These are phyloP conservation scores for Salix brachista DNA, from an alignment of 345 rosid species.

Conservation along the genomic window DNA sequence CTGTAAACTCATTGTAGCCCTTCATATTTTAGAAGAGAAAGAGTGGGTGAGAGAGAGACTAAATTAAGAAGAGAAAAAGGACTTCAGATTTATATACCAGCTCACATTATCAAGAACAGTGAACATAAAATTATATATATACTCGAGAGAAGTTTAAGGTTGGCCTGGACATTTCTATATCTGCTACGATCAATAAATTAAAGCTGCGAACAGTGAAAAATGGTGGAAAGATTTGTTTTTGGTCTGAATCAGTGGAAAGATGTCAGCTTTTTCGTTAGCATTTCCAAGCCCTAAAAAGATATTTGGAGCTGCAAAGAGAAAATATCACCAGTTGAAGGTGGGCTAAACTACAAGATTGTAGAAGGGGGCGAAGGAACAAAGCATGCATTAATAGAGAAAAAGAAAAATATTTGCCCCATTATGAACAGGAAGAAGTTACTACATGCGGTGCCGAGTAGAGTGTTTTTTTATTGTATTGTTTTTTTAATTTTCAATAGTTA, in stretches of 20 bases:
- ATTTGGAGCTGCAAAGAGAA: background rate
- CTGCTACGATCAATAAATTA: background rate
- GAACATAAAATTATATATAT: background rate
- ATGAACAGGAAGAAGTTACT: background rate
- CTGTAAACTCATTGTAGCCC: background rate
- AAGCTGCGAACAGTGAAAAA: background rate
- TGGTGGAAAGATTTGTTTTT: background rate
- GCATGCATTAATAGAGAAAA: background rate
- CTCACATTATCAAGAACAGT: background rate
- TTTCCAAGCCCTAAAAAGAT: background rate
- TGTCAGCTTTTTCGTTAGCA: conserved; percentile 2
- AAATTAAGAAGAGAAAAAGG: too few species aligned
- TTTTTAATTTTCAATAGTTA: too few species aligned
- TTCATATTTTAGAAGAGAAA: background rate
- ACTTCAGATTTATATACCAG: too few species aligned
- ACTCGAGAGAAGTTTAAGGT: background rate
- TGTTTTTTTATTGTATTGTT: too few species aligned
- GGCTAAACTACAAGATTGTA: background rate
- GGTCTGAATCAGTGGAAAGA: background rate
- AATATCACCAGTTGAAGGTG: background rate
- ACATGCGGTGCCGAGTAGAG: too few species aligned
- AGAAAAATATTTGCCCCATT: background rate
- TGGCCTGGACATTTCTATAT: background rate
- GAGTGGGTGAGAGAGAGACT: too few species aligned
- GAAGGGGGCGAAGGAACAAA: background rate